Percentiles rank a stretch among this genome's conserved stretches.
These are phyloP conservation scores for Neolentinus lepideus DNA, from an alignment of 1,284 basidiomycete species.

Conservation along the genomic window DNA sequence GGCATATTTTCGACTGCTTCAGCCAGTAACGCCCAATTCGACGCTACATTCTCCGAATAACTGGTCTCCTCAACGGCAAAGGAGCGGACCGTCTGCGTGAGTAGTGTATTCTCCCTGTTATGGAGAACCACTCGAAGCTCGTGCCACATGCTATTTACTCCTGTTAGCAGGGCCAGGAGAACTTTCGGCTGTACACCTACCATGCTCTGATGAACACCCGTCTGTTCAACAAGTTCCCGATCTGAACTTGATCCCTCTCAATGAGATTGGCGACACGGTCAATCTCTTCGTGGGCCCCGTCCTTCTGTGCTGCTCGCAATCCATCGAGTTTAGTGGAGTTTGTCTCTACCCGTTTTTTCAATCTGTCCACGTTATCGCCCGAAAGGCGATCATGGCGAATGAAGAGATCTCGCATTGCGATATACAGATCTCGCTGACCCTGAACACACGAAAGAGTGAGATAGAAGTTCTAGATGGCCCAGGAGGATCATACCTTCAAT, in stretches of 20 bases:
- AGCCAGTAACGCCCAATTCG: constrained; percentile 68
- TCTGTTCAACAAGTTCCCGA: constrained; percentile 61
- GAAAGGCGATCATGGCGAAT: constrained; percentile 78
- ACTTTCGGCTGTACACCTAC: constrained; percentile 31
- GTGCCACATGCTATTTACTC: constrained; percentile 75
- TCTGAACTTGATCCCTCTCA: constrained; percentile 72
- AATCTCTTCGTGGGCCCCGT: constrained; percentile 78
- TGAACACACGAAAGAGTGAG: constrained; percentile 21
- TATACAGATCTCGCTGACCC: constrained; percentile 82
- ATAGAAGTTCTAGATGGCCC: neutral
- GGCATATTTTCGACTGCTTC: constrained; percentile 78
- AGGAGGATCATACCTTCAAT: constrained; percentile 49
- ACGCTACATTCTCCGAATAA: constrained; percentile 52
- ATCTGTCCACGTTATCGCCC: constrained; percentile 76
- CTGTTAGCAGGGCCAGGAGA: neutral
- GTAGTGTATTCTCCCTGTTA: constrained; percentile 77
- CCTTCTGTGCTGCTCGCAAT: constrained; percentile 60
- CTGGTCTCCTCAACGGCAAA: constrained; percentile 69
- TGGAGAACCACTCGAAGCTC: constrained; percentile 84
- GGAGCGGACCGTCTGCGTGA: constrained; percentile 65
- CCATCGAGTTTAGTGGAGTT: constrained; percentile 72
- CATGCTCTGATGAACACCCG: constrained; percentile 81
- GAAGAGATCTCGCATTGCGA: constrained; percentile 80
- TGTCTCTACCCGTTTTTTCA: constrained; percentile 78
- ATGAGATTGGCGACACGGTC: constrained; percentile 64